Conservation (phyloP, 1,139 yeast genomes). For the Geotrichum fermentans region DNA sequence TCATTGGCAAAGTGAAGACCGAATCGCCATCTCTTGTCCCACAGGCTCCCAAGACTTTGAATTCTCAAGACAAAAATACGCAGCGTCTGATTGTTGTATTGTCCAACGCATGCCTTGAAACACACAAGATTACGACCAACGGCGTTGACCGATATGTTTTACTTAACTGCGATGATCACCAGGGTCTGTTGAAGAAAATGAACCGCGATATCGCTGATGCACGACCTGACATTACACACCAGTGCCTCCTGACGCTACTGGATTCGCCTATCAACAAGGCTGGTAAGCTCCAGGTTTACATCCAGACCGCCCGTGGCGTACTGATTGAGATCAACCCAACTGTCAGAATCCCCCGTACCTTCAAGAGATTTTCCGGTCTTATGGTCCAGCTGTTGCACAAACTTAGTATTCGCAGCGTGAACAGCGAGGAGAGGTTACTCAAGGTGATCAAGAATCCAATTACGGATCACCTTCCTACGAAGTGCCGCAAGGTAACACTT, state of each 20-base stretch:
- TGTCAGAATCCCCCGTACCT: conserved; percentile 95
- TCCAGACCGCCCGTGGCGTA: conserved; percentile 92
- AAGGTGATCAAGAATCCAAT: conserved; percentile 95
- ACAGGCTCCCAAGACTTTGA: conserved; percentile 72
- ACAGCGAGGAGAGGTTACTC: conserved; percentile 87
- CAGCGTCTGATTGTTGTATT: conserved; percentile 86
- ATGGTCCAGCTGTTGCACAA: conserved; percentile 95
- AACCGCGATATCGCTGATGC: conserved; percentile 97
- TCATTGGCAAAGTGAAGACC: conserved; percentile 19
- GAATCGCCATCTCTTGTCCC: conserved; percentile 61
- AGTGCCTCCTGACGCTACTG: conserved; percentile 79
- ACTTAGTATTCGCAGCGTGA: conserved; percentile 86
- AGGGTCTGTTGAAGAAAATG: conserved; percentile 89
- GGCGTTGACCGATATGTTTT: conserved; percentile 91
- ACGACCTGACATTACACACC: conserved; percentile 94
- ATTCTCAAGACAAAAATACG: conserved; percentile 76
- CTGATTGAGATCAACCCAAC: conserved; percentile 92
- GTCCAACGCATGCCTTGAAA: conserved; percentile 91
- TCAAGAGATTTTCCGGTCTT: conserved; percentile 92
- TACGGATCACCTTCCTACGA: conserved; percentile 92
- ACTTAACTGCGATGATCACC: conserved; percentile 96
- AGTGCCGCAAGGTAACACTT: conserved; percentile 87
- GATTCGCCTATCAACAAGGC: conserved; percentile 98
- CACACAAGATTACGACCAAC: conserved; percentile 78
- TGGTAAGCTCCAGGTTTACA: conserved; percentile 91